Base-by-base conservation (phyloP, 192 early-diverging fungal species). In the Backusella macrospora region DNA sequence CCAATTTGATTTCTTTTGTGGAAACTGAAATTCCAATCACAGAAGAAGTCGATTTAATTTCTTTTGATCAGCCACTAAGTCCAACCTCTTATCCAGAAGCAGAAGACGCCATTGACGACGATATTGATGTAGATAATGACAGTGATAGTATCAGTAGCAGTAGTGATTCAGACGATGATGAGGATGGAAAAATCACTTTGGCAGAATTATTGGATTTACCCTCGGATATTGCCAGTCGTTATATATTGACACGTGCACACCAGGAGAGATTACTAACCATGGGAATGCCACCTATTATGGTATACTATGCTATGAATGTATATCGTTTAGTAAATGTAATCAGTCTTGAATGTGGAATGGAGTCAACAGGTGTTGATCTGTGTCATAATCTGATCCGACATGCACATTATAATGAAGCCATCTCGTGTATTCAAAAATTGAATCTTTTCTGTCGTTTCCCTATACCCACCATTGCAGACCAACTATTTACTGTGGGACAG, bases 1-100 rank as follows among this genome's bases (percentile, higher is more conserved):
- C 52, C 6, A 68, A 76, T 72, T 15, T 76, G 47, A 76, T 76
- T 44, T 62, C 68, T 5, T 76, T 76, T 6, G 74, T 47, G 13
- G 72, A 73, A 13, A 8, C 15, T 64, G 46, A 73, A 23, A 10
- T 14, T 18, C 43, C 44, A 5, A 67, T 21, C 13, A 44, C 23
- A 15, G 42, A 67, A 26, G 59, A 74, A 43, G 39, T 46, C 29
- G 23, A 75, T 49, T 34, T 75, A 4, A 76, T 76, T 6, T 71
- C 48, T 16, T 52, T 71, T 73, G 49, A 68, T 26, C 55, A 73
- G 6, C 34, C 67, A 14, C 6, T 55, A 21, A 40, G 14, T 16
- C 18, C 40, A 9, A 55, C 26, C 9, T 52, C 39, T 47, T 18
- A 38, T n/a, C 37, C 65, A 5, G 48, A 66, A 5, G 64, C 59